A percentile compares a stretch with the other conserved stretches of the same genome.
Evolutionary conservation across 2,329 filamentous ascomycete species (phyloP).

Genomic region (Monosporascus sp.): DNA sequence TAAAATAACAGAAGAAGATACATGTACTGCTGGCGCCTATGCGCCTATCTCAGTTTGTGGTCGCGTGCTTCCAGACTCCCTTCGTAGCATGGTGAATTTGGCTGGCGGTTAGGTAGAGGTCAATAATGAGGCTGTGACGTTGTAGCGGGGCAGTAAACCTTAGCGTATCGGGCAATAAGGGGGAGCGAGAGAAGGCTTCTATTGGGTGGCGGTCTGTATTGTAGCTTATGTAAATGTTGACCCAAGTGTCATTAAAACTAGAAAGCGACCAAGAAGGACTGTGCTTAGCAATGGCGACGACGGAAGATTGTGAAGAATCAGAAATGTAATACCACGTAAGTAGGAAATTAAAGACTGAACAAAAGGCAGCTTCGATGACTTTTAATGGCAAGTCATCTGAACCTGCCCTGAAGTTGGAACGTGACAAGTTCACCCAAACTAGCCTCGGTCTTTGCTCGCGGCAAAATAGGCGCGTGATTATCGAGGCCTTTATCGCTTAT

Average conservation of each 20-base stretch:
- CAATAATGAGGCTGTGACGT: constrained; percentile 7
- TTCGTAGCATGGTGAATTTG: constrained; percentile 8
- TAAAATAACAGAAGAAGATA: not conserved
- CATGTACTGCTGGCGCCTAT: constrained; percentile 6
- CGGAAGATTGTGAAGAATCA: too few relatives aligned
- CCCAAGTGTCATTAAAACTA: not conserved
- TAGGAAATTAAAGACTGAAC: too few relatives aligned
- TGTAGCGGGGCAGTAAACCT: constrained; percentile 8
- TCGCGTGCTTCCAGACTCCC: constrained; percentile 7
- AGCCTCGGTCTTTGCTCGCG: not conserved
- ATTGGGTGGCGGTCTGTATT: not conserved
- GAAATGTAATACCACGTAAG: too few relatives aligned
- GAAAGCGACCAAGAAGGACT: not conserved
- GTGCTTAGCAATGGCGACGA: too few relatives aligned
- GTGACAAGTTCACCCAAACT: not conserved
- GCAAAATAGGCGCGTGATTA: not conserved
- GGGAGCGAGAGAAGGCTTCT: too few relatives aligned
- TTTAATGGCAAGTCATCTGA: too few relatives aligned
- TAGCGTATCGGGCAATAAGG: not conserved
- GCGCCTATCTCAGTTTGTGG: constrained; percentile 11
- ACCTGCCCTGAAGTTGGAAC: too few relatives aligned
- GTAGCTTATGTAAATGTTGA: not conserved
- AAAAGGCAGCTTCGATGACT: too few relatives aligned
- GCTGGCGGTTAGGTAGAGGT: not conserved
- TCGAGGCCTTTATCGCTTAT: not conserved